Base-by-base conservation (phyloP, 2,329 filamentous ascomycete genomes). In the Tolypocladium cylindrosporum region DNA sequence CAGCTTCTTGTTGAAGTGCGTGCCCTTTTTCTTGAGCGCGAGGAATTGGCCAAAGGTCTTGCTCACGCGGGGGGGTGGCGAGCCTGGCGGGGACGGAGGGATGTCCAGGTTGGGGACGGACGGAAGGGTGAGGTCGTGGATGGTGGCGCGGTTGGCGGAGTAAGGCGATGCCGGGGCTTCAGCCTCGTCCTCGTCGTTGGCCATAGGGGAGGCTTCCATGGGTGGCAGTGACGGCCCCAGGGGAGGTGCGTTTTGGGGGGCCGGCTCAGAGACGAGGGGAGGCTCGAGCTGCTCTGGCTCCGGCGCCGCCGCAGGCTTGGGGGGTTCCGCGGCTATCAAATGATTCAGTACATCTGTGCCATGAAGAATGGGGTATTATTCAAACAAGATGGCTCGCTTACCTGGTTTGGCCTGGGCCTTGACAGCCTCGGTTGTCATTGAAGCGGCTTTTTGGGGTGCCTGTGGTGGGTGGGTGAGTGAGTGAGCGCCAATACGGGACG, bases 1-100 rank as follows among this genome's bases (percentile, higher is more conserved):
- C 10, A 94, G 76, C 61, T 88, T 86, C 64, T 84, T 78, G 69
- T 94, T 92, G 77, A 93, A 93, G 72, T 94, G 90, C 19, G 86
- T 78, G 5, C 86, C 86, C 61, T 87, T 83, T 66, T 83, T 85
- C 74, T 94, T 94, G n/a, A 93, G 79, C 52, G 83, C 78, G 0
- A 93, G 80, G 63, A 94, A 93, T 59, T 85, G 83, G 61, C 84
- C 80, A 64, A 93, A 87, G 65, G 90, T 91, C 63, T 81, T 79
- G 55, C 81, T 86, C 14, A 85, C 71, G 48, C 73, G 64, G 40
- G 75, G 68, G 0, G 77, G 73, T 13, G 82, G 82, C 2, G 82
- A 82, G 31, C 82, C 82, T 0, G 87, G 85, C 1, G 89, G 89
- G 4, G 89, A 91, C 11, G 83, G 78, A 0, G 89, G 89, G 61